A percentile compares a stretch with the other conserved stretches of the same genome.
phyloP scores from a whole-genome alignment of 805 yeast species.

The Yamadazyma nakazawae region DNA sequence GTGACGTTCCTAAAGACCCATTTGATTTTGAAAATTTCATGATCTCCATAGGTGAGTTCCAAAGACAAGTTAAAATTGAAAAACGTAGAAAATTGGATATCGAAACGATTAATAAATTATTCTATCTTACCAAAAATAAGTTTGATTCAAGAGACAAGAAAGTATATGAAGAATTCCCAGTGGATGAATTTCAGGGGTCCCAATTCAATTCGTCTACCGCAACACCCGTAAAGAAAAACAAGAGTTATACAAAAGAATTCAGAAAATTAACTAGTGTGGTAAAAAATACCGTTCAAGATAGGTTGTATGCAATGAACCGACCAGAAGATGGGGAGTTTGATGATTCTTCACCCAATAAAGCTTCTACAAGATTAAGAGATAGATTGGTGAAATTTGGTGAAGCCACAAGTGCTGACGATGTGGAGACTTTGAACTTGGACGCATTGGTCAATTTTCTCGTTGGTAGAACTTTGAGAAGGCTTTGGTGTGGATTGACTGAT shows the following conservation, averaged over 20 bases:
- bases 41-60: slow-evolving; percentile 70
- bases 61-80: slow-evolving; percentile 59
- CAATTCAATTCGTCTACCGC: neutral
- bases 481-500: slow-evolving; percentile 28
- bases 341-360: slow-evolving; percentile 8
- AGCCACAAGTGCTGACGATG: slow-evolving; percentile 32
- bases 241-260: slow-evolving; percentile 38
- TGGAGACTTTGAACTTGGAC: slow-evolving; percentile 41
- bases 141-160: slow-evolving; percentile 4
- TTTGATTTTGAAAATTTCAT: slow-evolving; percentile 70
- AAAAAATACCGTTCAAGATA: slow-evolving; percentile 70
- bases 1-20: slow-evolving; percentile 77
- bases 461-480: slow-evolving; percentile 31
- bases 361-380: slow-evolving; percentile 25
- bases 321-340: slow-evolving; percentile 17
- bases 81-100: slow-evolving; percentile 54
- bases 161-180: neutral
- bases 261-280: slow-evolving; percentile 62
- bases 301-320: slow-evolving; percentile 23
- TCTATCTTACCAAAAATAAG: slow-evolving; percentile 33
- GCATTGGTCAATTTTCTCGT: slow-evolving; percentile 27
- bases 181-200: neutral
- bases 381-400: slow-evolving; percentile 36
- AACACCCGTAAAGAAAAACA: slow-evolving; percentile 22
- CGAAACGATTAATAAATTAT: slow-evolving; percentile 43